Evolutionary conservation across 257 asterid genomes (phyloP), one percentile per base, ranked within the genome.

Genomic region (Penstemon newberryi): DNA sequence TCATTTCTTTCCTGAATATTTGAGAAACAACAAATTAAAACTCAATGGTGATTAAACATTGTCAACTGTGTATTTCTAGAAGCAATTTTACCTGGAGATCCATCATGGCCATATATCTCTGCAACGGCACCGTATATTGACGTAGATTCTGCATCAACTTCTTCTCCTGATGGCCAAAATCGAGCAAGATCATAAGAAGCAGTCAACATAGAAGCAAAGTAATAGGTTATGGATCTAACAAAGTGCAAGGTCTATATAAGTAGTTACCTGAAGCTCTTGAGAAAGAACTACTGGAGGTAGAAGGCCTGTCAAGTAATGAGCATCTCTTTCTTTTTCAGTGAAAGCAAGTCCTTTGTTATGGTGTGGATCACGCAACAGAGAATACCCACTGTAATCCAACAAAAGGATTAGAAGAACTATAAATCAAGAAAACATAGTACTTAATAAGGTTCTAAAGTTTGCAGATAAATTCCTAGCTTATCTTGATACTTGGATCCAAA

Each of bases 41-140:
- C 54, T 25, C 33, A 25, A 25, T 25, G 33, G 33, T 25, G 33
- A 25, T 25, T 25, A 25, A 49, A 3, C 0, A 12, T 13, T 6
- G 44, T 44, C 40, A 9, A 15, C 10, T 52, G 40, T 4, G 10
- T 4, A 49, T n/a, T 3, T 5, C 7, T 0, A 44, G 70, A 44
- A 33, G 56, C 45, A 71, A 51, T 46, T 69, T 53, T 82, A 92
- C 98, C 92, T 92, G 97, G 73, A 92, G 98, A 76, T 90, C 97
- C 96, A 90, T 90, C 98, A 92, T 86, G 56, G 97, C 97, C 87
- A 88, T 82, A 76, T 92, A 92, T 79, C 80, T 85, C 56, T 92
- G 96, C 84, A 92, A 54, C 4, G 97, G 98, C 66, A 90, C 93
- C 66, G 75, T 72, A 74, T 81, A 88, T 60, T 86, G 85, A 42